A percentile compares a stretch with the other conserved stretches of the same genome.
phyloP scores from a whole-genome alignment of 2,329 filamentous ascomycete genomes.

The Trichoderma koningii region DNA sequence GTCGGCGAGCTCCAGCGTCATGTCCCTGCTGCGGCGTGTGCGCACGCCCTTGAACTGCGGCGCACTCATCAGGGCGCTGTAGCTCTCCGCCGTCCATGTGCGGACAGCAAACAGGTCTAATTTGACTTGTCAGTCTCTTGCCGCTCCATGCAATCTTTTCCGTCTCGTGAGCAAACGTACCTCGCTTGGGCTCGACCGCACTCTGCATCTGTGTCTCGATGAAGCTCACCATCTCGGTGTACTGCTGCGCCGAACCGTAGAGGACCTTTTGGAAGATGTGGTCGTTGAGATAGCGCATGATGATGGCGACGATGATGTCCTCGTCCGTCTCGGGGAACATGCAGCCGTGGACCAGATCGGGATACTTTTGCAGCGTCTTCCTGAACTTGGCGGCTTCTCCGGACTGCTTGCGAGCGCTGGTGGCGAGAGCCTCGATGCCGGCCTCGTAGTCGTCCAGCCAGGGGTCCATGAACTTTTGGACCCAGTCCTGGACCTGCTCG shows the following conservation, averaged over 20 bases:
- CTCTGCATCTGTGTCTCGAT: constrained; percentile 42
- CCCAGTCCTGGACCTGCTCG: constrained; percentile 41
- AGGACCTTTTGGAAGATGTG: constrained; percentile 42
- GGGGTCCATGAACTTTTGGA: constrained; percentile 40
- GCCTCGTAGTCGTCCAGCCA: constrained; percentile 37
- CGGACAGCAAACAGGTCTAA: constrained; percentile 43
- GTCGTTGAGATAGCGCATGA: constrained; percentile 42
- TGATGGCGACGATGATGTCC: constrained; percentile 41
- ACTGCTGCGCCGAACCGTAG: constrained; percentile 34
- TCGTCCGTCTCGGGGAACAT: constrained; percentile 44
- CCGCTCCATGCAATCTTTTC: background rate
- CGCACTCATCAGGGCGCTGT: constrained; percentile 41
- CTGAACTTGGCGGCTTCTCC: constrained; percentile 36
- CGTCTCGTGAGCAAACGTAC: constrained; percentile 29
- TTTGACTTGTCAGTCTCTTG: background rate
- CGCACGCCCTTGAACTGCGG: constrained; percentile 37
- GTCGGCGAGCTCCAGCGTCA: constrained; percentile 37
- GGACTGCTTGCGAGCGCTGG: constrained; percentile 32
- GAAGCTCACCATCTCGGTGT: constrained; percentile 38
- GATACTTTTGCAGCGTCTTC: constrained; percentile 35
- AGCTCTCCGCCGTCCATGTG: constrained; percentile 44
- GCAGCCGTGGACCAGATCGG: constrained; percentile 39
- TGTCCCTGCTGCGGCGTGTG: constrained; percentile 31
- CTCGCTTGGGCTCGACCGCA: constrained; percentile 43
- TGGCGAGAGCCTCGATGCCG: constrained; percentile 33